Evolutionary conservation across 2,329 filamentous ascomycete genomes (phyloP).

Genomic region (Chalaropsis thielavioides): DNA sequence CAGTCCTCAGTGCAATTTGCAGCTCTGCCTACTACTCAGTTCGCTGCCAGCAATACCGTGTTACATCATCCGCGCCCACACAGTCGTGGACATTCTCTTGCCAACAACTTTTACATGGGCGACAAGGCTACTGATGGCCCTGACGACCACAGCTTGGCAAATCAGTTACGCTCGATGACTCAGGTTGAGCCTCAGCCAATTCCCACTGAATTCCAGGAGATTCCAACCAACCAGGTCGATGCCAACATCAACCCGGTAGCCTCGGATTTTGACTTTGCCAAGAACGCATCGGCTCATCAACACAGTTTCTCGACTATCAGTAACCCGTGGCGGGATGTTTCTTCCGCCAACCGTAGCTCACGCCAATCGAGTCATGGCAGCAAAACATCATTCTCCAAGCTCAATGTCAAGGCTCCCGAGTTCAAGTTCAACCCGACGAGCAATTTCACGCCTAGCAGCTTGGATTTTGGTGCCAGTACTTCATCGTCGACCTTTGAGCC

Average conservation of each 20-base stretch:
- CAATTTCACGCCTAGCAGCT: constrained; percentile 33
- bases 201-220: constrained; percentile 53
- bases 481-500: constrained; percentile 35
- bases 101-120: constrained; percentile 48
- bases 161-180: constrained; percentile 29
- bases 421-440: constrained; percentile 59
- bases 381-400: constrained; percentile 57
- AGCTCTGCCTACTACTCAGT: constrained; percentile 30
- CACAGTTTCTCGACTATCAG: constrained; percentile 38
- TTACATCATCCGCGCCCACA: constrained; percentile 62
- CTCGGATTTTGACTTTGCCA: constrained; percentile 36
- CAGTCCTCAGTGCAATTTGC: constrained; percentile 35
- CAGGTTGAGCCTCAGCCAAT: constrained; percentile 28
- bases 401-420: constrained; percentile 80
- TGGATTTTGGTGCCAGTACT: constrained; percentile 29
- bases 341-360: constrained; percentile 28
- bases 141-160: constrained; percentile 26
- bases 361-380: constrained; percentile 44
- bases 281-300: constrained; percentile 35
- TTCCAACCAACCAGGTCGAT: constrained; percentile 40
- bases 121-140: constrained; percentile 31
- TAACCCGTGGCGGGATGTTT: constrained; percentile 48
- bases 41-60: constrained; percentile 37
- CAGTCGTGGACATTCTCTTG: constrained; percentile 55
- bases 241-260: constrained; percentile 54